These are phyloP conservation scores for Ogataea ganodermae DNA, from an alignment of 805 yeast genomes.

Conservation along the genomic window DNA sequence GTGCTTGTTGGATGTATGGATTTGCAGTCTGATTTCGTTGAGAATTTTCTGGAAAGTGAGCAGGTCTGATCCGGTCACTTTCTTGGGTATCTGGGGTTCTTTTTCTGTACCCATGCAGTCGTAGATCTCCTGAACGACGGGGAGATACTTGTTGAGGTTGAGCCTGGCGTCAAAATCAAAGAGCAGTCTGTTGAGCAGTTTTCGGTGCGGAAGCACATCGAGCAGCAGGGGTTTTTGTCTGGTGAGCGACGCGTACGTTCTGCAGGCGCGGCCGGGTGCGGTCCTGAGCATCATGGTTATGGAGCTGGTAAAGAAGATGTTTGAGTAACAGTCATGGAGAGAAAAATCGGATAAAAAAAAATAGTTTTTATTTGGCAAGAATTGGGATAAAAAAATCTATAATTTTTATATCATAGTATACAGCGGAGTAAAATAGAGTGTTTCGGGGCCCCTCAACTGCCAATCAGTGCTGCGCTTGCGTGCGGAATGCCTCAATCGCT, in stretches of 20 bases:
- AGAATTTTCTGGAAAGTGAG: constrained; percentile 69
- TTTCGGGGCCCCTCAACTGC: no score
- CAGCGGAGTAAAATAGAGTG: no score
- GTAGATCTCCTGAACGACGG: constrained; percentile 55
- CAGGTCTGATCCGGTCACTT: constrained; percentile 56
- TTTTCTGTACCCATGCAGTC: constrained; percentile 41
- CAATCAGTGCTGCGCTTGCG: no score
- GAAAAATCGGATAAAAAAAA: neutral
- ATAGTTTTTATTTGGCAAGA: no score
- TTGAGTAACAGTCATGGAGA: neutral
- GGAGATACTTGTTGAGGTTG: constrained; percentile 53
- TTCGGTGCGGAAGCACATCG: constrained; percentile 59
- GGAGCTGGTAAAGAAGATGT: no score
- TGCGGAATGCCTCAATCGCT: no score
- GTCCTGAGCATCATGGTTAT: no score
- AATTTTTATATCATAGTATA: no score
- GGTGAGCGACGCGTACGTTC: neutral
- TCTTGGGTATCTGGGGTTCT: constrained; percentile 25
- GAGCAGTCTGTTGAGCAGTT: constrained; percentile 55
- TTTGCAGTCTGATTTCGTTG: constrained; percentile 57
- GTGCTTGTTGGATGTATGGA: constrained; percentile 59
- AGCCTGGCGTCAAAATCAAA: constrained; percentile 68
- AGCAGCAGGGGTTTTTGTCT: constrained; percentile 40
- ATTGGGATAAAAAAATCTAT: no score
- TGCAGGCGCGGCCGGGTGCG: neutral